Base-by-base conservation (phyloP, 495 filamentous ascomycete genomes). In the Aspergillus cristatus region DNA sequence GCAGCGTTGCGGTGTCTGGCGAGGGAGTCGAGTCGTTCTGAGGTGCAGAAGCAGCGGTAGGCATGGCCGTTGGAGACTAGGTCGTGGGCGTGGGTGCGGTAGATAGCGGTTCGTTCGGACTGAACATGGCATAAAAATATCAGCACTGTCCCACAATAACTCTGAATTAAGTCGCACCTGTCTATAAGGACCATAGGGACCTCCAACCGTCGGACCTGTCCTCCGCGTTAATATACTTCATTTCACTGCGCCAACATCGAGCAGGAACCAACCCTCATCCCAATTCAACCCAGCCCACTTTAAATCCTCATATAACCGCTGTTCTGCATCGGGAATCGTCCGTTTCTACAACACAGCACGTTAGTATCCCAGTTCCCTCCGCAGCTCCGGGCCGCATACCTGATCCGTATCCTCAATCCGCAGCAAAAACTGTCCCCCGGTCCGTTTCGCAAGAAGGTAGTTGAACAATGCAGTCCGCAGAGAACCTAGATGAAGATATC, bases 251-350 rank as follows among this genome's bases (percentile, higher is more conserved):
- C 33, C 28, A 18, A 6, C 47, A 28, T n/a, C n/a, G n/a, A n/a
- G n/a, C n/a, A n/a, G n/a, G n/a, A n/a, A n/a, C n/a, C n/a, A 40
- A 66, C 87, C 91, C 76, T 98, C 93, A 63, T 97, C 89, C 89
- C 90, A 97, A 34, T 81, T 68, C 18, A 97, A 62, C 1, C 91
- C 88, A 15, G 85, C 82, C 91, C 91, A 97, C 60, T 72, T 64
- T 32, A 98, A 54, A 58, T 95, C 89, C 33, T 81, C 65, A 48
- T 75, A 81, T 2, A 98, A 58, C 41, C 75, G 72, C 42, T 79
- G 53, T 57, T 94, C 87, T 3, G 93, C 86, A 44, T 76, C 85
- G 2, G 68, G 62, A 17, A 96, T 78, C 11, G 81, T 84, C 46
- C 84, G 71, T 76, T 79, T 86, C 82, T 86, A 55, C 34, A 43